Base-by-base conservation (phyloP, 306 rosid genomes). In the Alnus glutinosa region DNA sequence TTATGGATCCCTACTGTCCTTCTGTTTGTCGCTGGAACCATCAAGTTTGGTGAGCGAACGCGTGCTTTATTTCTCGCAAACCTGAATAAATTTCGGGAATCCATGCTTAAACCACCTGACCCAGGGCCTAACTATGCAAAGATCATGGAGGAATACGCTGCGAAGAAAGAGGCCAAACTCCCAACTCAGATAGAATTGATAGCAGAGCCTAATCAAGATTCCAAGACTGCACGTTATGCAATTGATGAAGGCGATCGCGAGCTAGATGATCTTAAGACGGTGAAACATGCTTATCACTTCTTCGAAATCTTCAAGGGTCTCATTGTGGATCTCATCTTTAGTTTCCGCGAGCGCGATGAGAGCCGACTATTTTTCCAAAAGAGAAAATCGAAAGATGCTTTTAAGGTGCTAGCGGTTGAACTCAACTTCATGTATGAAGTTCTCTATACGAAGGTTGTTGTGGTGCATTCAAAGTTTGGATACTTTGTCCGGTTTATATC, bases 31-130 rank as follows among this genome's bases (percentile, higher is more conserved):
- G 87, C 87, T 1, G 93, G 93, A 16, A 57, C 77, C 9, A 63
- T 86, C 42, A 89, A 89, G 76, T 89, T 80, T 16, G 86, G 70
- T 0, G 93, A 89, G 74, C 70, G 89, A 15, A 85, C 87, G 3
- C 59, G 84, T 1, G 85, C 88, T 39, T 39, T 89, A 75, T 85
- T 83, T 32, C 71, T 55, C 1, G 91, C 88, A 11, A 87, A 86
- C 66, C n/a, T 72, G 68, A 74, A 75, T 2, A 80, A 44, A 4
- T 83, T 89, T 37, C 62, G 75, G 37, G 57, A 80, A 13, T 74
- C 76, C 67, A 80, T 84, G 86, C 74, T 79, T 14, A 75, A 63
- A 28, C 37, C 46, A 0, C 86, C 89, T 0, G 88, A 87, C 34
- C 74, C 89, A 6, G 90, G 90, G 14, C 82, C 85, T 1, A 78